Evolutionary conservation across 495 filamentous ascomycete genomes (phyloP), one percentile per base, ranked within the genome.

Genomic region (Hypoxylon lienhwacheense): DNA sequence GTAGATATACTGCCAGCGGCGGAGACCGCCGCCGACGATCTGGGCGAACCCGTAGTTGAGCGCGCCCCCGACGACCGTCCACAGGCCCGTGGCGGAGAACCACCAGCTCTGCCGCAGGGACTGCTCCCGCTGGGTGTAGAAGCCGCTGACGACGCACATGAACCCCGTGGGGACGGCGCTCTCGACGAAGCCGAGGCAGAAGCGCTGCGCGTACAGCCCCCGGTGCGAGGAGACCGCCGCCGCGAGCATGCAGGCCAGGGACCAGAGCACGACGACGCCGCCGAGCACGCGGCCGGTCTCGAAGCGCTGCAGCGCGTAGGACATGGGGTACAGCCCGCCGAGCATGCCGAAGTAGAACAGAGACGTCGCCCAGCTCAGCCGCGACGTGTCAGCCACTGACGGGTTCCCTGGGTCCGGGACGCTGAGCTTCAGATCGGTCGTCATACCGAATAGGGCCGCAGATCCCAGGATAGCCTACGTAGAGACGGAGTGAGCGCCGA

Each of bases 281-380:
- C 84, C 83, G 6, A 89, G 75, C 1, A 87, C 78, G 35, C 76
- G 71, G n/a, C 80, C 77, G 1, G 80, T 73, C 51, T 79, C 73
- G 66, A 87, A 87, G 39, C 77, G 78, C 66, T 90, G 87, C 16
- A 87, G 68, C 6, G 79, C 69, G 45, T 84, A 85, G 1, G 85
- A 83, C 81, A 89, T 82, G 7, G 85, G 87, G 60, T 87, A 90
- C 11, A 85, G 69, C 0, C 86, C 87, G 1, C 79, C 82, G 10
- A 90, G 75, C 84, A 87, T 85, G 17, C 86, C 86, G 56, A 90
- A 89, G 70, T 89, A 90, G 71, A 90, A 90, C 63, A 89, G 73
- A 1, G 84, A 88, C 0, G 85, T 88, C 12, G 86, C 86, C 87
- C 85, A 89, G 55, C 79, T 82, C 21, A 89, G 75, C 8, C 85